A percentile compares a stretch with the other conserved stretches of the same genome.
These are phyloP conservation scores for Leishmania aethiopica DNA, from an alignment of 208 protist species.

Conservation along the genomic window DNA sequence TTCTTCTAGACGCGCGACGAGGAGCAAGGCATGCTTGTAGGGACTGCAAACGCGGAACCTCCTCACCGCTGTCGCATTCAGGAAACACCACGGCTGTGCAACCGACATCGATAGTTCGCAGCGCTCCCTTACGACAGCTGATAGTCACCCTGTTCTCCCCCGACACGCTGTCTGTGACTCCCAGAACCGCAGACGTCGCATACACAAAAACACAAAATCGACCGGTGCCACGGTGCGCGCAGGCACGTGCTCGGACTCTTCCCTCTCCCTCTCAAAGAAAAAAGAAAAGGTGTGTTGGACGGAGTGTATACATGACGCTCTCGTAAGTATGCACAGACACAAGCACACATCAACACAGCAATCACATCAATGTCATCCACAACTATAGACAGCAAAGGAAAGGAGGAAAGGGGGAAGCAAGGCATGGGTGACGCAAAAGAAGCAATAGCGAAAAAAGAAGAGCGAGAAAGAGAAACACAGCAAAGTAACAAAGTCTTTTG, in stretches of 20 bases:
- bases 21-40: neutral
- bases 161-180: neutral
- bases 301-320: neutral
- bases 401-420: slow-evolving; percentile 2
- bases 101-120: neutral
- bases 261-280: neutral
- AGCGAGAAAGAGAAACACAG: neutral
- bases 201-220: neutral
- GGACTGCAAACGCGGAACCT: neutral
- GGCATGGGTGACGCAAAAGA: neutral
- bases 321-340: slow-evolving; percentile 3
- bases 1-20: neutral
- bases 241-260: neutral
- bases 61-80: neutral
- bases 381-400: neutral
- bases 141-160: neutral
- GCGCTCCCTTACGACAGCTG: neutral
- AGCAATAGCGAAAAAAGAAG: slow-evolving; percentile 6
- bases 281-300: neutral
- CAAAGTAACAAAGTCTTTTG: slow-evolving; percentile 2
- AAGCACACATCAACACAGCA: slow-evolving; percentile 1
- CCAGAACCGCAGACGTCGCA: neutral
- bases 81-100: neutral
- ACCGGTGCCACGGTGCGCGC: neutral
- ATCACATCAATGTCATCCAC: neutral